Evolutionary conservation across 345 rosid species (phyloP).

Genomic region (Pugionium cornutum): DNA sequence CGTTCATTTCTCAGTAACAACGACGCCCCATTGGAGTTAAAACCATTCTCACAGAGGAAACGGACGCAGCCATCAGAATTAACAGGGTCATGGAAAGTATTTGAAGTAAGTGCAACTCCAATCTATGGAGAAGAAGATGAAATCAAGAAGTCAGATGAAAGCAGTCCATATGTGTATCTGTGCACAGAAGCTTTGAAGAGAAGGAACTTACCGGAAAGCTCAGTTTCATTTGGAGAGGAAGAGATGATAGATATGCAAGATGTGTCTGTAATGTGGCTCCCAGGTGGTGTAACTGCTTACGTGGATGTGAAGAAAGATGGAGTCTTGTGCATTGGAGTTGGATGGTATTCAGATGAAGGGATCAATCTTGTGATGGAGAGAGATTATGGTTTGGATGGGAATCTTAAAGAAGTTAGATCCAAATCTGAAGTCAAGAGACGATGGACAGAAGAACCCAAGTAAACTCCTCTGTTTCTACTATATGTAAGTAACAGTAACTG

Average conservation of each 20-base stretch:
- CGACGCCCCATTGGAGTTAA: slow-evolving; percentile 53
- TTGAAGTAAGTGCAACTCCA: slow-evolving; percentile 84
- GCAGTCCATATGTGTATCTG: slow-evolving; percentile 60
- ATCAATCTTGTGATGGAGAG: slow-evolving; percentile 93
- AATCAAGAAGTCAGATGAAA: slow-evolving; percentile 26
- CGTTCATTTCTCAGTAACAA: slow-evolving; percentile 43
- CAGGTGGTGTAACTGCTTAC: slow-evolving; percentile 75
- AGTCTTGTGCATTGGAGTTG: slow-evolving; percentile 70
- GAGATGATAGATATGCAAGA: slow-evolving; percentile 62
- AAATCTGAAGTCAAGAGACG: slow-evolving; percentile 75
- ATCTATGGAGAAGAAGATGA: slow-evolving; percentile 60
- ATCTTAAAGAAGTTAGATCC: slow-evolving; percentile 71
- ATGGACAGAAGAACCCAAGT: slow-evolving; percentile 44
- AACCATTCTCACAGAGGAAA: slow-evolving; percentile 74
- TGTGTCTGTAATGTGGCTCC: slow-evolving; percentile 12
- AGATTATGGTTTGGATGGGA: slow-evolving; percentile 81
- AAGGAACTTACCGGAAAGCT: slow-evolving; percentile 68
- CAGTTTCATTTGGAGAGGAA: slow-evolving; percentile 69
- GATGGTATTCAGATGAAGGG: slow-evolving; percentile 94
- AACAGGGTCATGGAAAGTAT: slow-evolving; percentile 90
- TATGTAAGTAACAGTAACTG: too few species aligned
- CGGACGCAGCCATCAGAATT: slow-evolving; percentile 73
- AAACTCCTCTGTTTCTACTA: slow-evolving; percentile 14
- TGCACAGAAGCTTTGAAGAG: slow-evolving; percentile 82
- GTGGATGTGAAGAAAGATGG: slow-evolving; percentile 80